A percentile compares a stretch with the other conserved stretches of the same genome.
phyloP scores from a whole-genome alignment of 225 moss, liverwort and hornwort species.

The Neckera pumila region DNA sequence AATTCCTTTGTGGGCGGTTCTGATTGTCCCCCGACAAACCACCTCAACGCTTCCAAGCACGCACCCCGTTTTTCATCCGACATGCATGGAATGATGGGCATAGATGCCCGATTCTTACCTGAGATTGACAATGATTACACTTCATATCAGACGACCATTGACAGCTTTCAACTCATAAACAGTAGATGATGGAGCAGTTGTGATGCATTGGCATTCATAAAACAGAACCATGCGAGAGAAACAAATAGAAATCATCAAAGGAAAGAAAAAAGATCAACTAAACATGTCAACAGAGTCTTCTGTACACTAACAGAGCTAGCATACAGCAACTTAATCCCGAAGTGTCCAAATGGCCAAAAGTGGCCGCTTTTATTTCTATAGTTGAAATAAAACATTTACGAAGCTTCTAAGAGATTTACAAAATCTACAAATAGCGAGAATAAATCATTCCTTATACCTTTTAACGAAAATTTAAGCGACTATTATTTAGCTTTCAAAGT shows the following conservation, averaged over 20 bases:
- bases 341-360: not conserved
- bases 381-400: not conserved
- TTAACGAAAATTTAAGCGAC: not conserved
- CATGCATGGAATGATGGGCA: conserved; percentile 52
- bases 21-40: conserved; percentile 5
- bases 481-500: not conserved
- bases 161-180: not conserved
- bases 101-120: conserved; percentile 27
- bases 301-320: not conserved
- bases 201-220: not conserved
- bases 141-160: not conserved
- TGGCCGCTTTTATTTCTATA: not conserved
- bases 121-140: not conserved
- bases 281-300: not conserved
- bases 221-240: not conserved
- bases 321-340: not conserved
- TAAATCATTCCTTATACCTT: not conserved
- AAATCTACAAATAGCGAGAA: not conserved
- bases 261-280: not conserved
- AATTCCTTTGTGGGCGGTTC: not conserved
- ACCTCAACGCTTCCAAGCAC: conserved; percentile 58
- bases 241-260: not conserved
- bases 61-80: conserved; percentile 85
- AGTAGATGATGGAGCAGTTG: not conserved
- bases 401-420: not conserved